phyloP scores from a whole-genome alignment of 1,139 yeast species.

The Hyphopichia wangnamkhiaoensis region DNA sequence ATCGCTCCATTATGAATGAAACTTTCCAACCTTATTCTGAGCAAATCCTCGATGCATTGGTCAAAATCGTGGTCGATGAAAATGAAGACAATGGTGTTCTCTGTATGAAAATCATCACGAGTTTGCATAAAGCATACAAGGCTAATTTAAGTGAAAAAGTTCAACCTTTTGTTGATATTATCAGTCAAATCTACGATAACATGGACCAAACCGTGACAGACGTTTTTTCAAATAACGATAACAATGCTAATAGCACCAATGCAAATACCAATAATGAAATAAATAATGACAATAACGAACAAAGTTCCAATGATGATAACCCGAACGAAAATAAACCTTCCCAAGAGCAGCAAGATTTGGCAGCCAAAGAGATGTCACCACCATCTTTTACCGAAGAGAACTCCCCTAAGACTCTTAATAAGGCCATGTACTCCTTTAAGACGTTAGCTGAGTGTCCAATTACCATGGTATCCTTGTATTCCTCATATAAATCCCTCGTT shows the following conservation, averaged over 20 bases:
- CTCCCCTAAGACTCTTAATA: conserved; percentile 42
- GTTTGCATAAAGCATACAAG: conserved; percentile 84
- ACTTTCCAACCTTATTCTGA: conserved; percentile 72
- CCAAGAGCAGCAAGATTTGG: conserved; percentile 25
- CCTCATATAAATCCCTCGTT: conserved; percentile 79
- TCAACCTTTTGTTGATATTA: conserved; percentile 74
- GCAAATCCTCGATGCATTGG: conserved; percentile 61
- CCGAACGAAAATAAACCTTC: not conserved
- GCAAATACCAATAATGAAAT: conserved; percentile 1
- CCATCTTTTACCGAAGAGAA: conserved; percentile 38
- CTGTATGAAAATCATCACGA: conserved; percentile 88
- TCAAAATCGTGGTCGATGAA: conserved; percentile 64
- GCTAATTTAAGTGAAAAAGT: conserved; percentile 68
- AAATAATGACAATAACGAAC: not conserved
- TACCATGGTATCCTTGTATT: conserved; percentile 87
- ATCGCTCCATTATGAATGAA: conserved; percentile 82
- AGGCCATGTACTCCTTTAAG: conserved; percentile 80
- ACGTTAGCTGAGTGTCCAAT: conserved; percentile 96
- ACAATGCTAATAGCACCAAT: conserved; percentile 10
- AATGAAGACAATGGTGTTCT: conserved; percentile 95
- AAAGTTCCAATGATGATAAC: not conserved
- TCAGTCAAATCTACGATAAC: conserved; percentile 76
- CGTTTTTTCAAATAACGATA: conserved; percentile 36
- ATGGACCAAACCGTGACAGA: conserved; percentile 75
- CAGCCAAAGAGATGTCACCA: conserved; percentile 40